Percentiles rank a stretch among this genome's conserved stretches.
These are phyloP conservation scores for Anthracocystis setariae DNA, from an alignment of 1,284 basidiomycete species.

Conservation along the genomic window DNA sequence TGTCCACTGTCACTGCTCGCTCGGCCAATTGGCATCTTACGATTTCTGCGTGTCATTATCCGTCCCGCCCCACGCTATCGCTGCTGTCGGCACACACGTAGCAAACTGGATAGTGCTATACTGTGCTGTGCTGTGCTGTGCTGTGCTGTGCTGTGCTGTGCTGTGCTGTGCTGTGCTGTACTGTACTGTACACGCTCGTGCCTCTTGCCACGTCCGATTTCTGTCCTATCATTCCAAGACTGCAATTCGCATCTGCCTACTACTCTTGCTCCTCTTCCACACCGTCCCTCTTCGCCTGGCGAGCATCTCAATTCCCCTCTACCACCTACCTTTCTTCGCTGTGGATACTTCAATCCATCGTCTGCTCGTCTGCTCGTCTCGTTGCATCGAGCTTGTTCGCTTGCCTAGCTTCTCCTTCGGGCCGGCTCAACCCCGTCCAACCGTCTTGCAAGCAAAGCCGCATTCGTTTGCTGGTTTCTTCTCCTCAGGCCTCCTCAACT, in stretches of 20 bases:
- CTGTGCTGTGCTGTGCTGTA: too few relatives aligned
- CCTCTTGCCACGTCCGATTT: neutral
- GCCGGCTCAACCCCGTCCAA: constrained; percentile 44
- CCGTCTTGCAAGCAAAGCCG: constrained; percentile 4
- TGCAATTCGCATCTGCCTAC: neutral
- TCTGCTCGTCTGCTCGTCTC: constrained; percentile 7
- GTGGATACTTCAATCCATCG: constrained; percentile 15
- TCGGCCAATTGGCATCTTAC: neutral
- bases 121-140: too few relatives aligned
- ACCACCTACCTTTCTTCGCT: constrained; percentile 1
- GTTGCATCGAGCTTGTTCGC: neutral
- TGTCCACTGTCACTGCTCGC: neutral
- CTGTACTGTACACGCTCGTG: too few relatives aligned
- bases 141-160: too few relatives aligned
- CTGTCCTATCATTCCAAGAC: neutral
- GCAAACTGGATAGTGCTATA: neutral
- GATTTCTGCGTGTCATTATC: too few relatives aligned
- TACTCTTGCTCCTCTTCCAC: constrained; percentile 5
- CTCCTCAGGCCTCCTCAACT: constrained; percentile 19
- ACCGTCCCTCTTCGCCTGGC: constrained; percentile 4
- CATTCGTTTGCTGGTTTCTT: constrained; percentile 17
- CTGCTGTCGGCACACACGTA: neutral
- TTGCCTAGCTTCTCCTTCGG: constrained; percentile 6
- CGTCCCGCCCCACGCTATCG: too few relatives aligned
- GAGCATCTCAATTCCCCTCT: constrained; percentile 6